These are phyloP conservation scores for Diplodia scrobiculata DNA, from an alignment of 2,329 filamentous ascomycete genomes.

Conservation along the genomic window DNA sequence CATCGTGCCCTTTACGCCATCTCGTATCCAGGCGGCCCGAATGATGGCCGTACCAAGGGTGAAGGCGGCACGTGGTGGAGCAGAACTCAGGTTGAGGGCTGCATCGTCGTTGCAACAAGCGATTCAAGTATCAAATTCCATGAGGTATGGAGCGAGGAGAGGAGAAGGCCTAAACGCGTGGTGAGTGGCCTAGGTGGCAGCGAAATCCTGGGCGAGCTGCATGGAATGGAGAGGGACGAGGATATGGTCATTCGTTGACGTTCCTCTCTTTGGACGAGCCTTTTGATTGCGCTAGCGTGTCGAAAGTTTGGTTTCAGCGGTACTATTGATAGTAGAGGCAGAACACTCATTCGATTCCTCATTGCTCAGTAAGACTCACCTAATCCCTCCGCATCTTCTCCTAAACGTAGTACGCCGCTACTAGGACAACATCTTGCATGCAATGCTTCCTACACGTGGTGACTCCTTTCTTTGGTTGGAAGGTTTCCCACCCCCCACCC, in stretches of 20 bases:
- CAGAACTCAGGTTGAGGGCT: slow-evolving; percentile 69
- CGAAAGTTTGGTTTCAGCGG: neutral
- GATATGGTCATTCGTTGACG: slow-evolving; percentile 44
- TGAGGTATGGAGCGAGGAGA: slow-evolving; percentile 80
- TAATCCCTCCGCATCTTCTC: neutral
- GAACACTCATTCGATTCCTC: neutral
- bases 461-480: no score
- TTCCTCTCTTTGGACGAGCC: neutral
- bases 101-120: slow-evolving; percentile 87
- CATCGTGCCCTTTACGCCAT: slow-evolving; percentile 85
- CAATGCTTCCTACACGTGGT: neutral
- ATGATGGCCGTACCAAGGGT: slow-evolving; percentile 44
- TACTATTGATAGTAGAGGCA: neutral
- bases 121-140: slow-evolving; percentile 94
- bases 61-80: slow-evolving; percentile 59
- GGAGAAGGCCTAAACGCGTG: slow-evolving; percentile 50
- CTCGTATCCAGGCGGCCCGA: slow-evolving; percentile 70
- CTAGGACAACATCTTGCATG: neutral
- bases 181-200: slow-evolving; percentile 69
- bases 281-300: neutral
- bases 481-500: no score
- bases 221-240: slow-evolving; percentile 75
- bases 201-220: slow-evolving; percentile 78
- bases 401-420: neutral
- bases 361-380: neutral